Evolutionary conservation across 257 asterid genomes (phyloP), one percentile per base, ranked within the genome.

Genomic region (Gentiana macrophylla): DNA sequence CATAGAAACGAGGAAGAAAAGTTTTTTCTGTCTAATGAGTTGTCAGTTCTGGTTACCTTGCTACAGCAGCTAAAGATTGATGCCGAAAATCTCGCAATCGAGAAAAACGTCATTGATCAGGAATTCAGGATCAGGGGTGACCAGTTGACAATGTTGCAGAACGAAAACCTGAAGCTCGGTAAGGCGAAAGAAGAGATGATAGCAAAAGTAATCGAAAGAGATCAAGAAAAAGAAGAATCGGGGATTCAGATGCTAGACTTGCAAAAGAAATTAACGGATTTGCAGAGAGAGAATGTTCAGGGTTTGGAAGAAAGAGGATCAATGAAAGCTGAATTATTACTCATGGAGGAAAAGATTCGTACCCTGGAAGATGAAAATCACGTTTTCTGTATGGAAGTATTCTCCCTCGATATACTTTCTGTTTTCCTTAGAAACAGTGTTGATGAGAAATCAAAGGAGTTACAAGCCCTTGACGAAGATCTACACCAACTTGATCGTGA

Each of bases 321-420:
- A 50, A 69, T 82, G 72, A 60, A 61, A 73, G 63, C 70, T 68
- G 65, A 67, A 62, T 53, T 77, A 55, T 56, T 32, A 48, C 56
- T 47, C 15, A 68, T 79, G 79, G 83, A 70, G 74, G 86, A 72
- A 56, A 80, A 73, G 50, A 71, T 58, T 46, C 53, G 43, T 55
- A 59, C 41, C 55, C 77, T 89, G 24, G 83, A 81, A 80, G 84
- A 75, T 81, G 94, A 86, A 71, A 80, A 81, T 58, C 35, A 53
- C 67, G 67, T 37, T 53, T 55, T 81, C 57, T 57, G 52, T 61
- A 73, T 69, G 47, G 70, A 86, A 64, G 72, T 78, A 53, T 48
- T 86, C 38, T 80, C 76, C 61, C 74, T 81, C 12, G 84, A 72
- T 55, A 72, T 68, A 60, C 73, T 77, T 53, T 81, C 87, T 45